Percentiles rank a stretch among this genome's conserved stretches.
Conservation (phyloP, 768 basidiomycete species). For the Rhizopogon vesiculosus region DNA sequence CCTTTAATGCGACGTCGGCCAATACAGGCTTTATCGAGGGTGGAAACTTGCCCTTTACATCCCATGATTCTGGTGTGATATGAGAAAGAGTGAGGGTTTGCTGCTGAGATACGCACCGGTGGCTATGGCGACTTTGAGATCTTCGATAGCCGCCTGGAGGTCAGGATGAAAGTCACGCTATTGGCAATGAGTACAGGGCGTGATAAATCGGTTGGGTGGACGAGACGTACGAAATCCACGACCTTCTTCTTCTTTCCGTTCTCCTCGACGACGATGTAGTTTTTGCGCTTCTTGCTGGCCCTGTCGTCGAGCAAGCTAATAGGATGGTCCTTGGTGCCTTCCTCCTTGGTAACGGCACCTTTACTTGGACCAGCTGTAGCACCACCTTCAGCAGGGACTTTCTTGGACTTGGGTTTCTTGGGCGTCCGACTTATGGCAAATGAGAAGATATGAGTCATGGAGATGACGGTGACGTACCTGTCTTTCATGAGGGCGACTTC, state of each 20-base stretch:
- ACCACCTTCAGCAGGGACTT: conserved; percentile 25
- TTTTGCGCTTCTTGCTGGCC: conserved; percentile 47
- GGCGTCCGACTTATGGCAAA: conserved; percentile 37
- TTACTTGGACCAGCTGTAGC: conserved; percentile 4
- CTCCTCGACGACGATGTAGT: conserved; percentile 47
- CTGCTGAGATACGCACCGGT: conserved; percentile 36
- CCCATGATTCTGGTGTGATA: conserved; percentile 58
- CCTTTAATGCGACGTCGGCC: conserved; percentile 65
- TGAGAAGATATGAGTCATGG: conserved; percentile 14
- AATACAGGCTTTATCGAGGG: conserved; percentile 70
- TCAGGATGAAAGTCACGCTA: conserved; percentile 70
- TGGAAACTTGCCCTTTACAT: conserved; percentile 87
- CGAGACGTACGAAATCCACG: conserved; percentile 52
- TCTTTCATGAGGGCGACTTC: conserved; percentile 85
- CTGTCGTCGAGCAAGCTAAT: conserved; percentile 40
- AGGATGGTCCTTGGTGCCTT: conserved; percentile 48
- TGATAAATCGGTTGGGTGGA: too few relatives aligned
- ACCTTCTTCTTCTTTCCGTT: conserved; percentile 69
- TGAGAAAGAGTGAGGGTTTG: neutral
- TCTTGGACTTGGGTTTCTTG: conserved; percentile 71
- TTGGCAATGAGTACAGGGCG: neutral
- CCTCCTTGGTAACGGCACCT: conserved; percentile 23
- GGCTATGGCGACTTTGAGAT: conserved; percentile 55
- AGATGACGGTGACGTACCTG: conserved; percentile 34
- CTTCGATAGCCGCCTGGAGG: conserved; percentile 55